These are phyloP conservation scores for Phaeosphaeriaceae sp. DNA, from an alignment of 2,329 filamentous ascomycete species.

Conservation along the genomic window DNA sequence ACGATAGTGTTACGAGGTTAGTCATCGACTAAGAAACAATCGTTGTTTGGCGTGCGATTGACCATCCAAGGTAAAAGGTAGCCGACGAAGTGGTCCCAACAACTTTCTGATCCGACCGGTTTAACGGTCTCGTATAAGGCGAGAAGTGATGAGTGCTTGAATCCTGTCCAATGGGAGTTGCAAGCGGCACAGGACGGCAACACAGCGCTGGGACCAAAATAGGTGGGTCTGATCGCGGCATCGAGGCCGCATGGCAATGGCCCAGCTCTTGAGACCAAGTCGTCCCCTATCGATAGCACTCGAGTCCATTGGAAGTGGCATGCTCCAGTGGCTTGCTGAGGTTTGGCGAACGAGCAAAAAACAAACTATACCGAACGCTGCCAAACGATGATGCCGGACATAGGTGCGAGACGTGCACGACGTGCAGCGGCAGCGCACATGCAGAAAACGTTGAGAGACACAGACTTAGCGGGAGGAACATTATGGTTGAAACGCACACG, in stretches of 20 bases:
- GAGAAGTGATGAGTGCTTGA: not conserved
- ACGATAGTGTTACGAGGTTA: not conserved
- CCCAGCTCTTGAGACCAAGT: conserved; percentile 9
- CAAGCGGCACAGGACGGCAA: not conserved
- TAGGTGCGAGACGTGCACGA: conserved; percentile 10
- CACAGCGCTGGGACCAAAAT: not conserved
- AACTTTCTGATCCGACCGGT: not conserved
- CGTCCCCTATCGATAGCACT: conserved; percentile 9
- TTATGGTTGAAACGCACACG: conserved; percentile 16
- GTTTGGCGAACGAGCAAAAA: conserved; percentile 3
- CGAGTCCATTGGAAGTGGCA: conserved; percentile 3
- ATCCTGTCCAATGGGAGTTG: not conserved
- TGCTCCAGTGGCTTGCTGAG: conserved; percentile 16
- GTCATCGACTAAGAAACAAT: not conserved
- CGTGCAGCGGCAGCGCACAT: conserved; percentile 6
- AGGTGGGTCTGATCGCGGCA: conserved; percentile 3
- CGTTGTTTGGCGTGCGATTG: not conserved
- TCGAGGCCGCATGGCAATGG: conserved; percentile 7
- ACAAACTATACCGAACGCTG: conserved; percentile 7
- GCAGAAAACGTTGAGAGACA: conserved; percentile 5
- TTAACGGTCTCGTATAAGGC: not conserved
- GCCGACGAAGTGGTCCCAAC: not conserved
- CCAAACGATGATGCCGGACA: not conserved
- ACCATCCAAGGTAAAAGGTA: not conserved
- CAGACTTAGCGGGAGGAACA: conserved; percentile 17